Evolutionary conservation across 768 basidiomycete species (phyloP).

Genomic region (Russula griseocarnosa): DNA sequence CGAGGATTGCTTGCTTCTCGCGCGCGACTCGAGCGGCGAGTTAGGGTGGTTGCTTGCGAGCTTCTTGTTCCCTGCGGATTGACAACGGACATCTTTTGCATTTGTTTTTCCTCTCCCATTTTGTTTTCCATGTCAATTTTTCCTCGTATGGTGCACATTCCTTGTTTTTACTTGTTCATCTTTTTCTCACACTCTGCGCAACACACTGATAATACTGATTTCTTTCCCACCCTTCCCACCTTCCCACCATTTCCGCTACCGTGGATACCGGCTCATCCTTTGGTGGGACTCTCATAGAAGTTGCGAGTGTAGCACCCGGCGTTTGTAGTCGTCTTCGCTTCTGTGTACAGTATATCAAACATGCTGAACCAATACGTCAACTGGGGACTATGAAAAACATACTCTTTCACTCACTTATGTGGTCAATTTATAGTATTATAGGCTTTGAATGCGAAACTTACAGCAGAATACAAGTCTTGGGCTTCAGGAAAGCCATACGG

Average conservation of each 20-base stretch:
- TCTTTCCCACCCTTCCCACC: too few species aligned
- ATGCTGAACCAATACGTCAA: not conserved
- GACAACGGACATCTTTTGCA: constrained; percentile 15
- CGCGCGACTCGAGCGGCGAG: constrained; percentile 49
- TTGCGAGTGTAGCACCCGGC: not conserved
- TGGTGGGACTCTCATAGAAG: not conserved
- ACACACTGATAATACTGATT: constrained; percentile 12
- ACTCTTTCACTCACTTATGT: not conserved
- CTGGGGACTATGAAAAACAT: not conserved
- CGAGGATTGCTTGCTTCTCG: constrained; percentile 72
- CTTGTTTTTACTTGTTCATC: not conserved
- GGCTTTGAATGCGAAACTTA: too few species aligned
- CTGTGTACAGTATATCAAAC: not conserved
- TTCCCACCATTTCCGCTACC: not conserved
- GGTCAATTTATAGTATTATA: too few species aligned
- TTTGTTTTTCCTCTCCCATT: not conserved
- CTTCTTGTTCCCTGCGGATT: constrained; percentile 62
- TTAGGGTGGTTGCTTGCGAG: constrained; percentile 83
- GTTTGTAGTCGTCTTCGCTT: not conserved
- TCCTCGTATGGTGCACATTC: not conserved
- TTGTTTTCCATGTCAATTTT: not conserved
- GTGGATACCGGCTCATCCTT: not conserved
- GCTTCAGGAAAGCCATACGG: too few species aligned
- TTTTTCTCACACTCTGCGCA: too few species aligned
- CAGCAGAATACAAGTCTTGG: too few species aligned